These are phyloP conservation scores for Aspergillus conjunctus DNA, from an alignment of 495 filamentous ascomycete species.

Conservation along the genomic window DNA sequence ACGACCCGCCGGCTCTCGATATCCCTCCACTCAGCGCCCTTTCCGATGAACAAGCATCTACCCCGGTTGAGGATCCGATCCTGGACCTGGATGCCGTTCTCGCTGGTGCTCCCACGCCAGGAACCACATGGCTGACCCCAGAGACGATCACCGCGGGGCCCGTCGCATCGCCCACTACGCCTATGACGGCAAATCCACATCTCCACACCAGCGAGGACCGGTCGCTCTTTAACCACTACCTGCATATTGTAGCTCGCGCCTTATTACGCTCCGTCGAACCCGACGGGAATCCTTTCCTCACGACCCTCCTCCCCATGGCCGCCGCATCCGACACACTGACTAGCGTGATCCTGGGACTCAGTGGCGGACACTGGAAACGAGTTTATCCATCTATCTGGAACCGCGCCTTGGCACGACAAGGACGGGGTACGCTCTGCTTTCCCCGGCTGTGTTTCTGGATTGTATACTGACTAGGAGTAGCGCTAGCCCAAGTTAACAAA, in stretches of 20 bases:
- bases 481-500: constrained; percentile 27
- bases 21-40: background rate
- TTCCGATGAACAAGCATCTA: background rate
- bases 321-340: constrained; percentile 31
- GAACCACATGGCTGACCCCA: constrained; percentile 22
- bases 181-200: constrained; percentile 27
- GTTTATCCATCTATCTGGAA: constrained; percentile 35
- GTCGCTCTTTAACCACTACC: constrained; percentile 34
- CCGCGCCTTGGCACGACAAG: constrained; percentile 29
- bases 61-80: constrained; percentile 13
- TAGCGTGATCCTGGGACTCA: constrained; percentile 32
- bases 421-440: constrained; percentile 23
- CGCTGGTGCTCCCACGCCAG: background rate
- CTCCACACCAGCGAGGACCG: constrained; percentile 31
- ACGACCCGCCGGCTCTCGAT: background rate
- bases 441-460: background rate
- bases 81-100: background rate
- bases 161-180: constrained; percentile 23
- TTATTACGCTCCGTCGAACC: constrained; percentile 29
- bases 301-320: constrained; percentile 31
- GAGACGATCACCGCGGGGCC: constrained; percentile 29
- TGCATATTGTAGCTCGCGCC: constrained; percentile 31
- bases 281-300: constrained; percentile 33
- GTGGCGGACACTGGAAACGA: constrained; percentile 35
- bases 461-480: constrained; percentile 10